Percentiles rank a stretch among this genome's conserved stretches.
Conservation (phyloP, 2,329 filamentous ascomycete genomes). For the Fusarium sp. region DNA sequence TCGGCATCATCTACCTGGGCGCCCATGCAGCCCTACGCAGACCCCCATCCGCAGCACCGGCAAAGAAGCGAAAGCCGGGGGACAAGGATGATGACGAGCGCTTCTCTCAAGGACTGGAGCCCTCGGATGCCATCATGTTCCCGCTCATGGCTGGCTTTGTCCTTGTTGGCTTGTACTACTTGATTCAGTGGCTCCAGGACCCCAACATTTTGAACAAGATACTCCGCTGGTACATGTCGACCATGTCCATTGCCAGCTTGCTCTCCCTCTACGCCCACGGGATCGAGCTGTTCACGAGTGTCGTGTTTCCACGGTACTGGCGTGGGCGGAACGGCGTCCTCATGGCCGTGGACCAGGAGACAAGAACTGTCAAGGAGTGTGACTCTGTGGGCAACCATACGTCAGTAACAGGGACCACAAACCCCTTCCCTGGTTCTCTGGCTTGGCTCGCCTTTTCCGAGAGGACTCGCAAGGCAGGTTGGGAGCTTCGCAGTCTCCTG, state of each 20-base stretch:
- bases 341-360: conserved; percentile 59
- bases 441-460: conserved; percentile 50
- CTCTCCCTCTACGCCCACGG: conserved; percentile 79
- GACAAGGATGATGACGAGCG: conserved; percentile 64
- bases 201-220: conserved; percentile 85
- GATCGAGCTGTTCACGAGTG: conserved; percentile 71
- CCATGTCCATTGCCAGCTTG: conserved; percentile 82
- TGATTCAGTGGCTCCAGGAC: conserved; percentile 90
- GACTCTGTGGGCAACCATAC: conserved; percentile 50
- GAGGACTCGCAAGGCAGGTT: conserved; percentile 48
- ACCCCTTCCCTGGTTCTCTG: conserved; percentile 50
- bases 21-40: conserved; percentile 87
- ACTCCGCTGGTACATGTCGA: conserved; percentile 84
- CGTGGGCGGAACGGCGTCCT: conserved; percentile 56
- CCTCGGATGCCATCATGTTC: conserved; percentile 86
- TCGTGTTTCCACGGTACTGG: conserved; percentile 82
- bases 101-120: conserved; percentile 63
- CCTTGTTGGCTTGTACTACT: conserved; percentile 82
- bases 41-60: conserved; percentile 80
- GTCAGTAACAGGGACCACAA: conserved; percentile 39
- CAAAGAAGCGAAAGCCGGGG: conserved; percentile 59
- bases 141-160: conserved; percentile 81
- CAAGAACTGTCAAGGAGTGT: conserved; percentile 54
- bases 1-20: conserved; percentile 87
- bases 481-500: conserved; percentile 65